Evolutionary conservation across 495 filamentous ascomycete genomes (phyloP).

Genomic region (Penicillium taxi): DNA sequence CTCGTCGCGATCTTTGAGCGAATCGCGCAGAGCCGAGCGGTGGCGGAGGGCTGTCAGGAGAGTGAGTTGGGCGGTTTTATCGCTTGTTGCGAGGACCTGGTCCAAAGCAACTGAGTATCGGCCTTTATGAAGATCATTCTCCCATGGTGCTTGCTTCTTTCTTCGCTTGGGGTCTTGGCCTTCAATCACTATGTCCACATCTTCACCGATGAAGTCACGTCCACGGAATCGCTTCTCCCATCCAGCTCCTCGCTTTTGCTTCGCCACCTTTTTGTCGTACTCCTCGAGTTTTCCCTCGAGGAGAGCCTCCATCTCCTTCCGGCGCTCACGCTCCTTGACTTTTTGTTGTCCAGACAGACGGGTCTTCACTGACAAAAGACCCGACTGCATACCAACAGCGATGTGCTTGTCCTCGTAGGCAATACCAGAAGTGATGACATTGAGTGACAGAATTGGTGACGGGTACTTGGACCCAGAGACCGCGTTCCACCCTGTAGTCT

Average conservation of each 20-base stretch:
- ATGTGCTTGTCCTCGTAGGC: conserved; percentile 77
- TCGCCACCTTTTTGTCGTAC: conserved; percentile 56
- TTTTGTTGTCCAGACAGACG: conserved; percentile 78
- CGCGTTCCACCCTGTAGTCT: conserved; percentile 85
- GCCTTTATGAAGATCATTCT: conserved; percentile 68
- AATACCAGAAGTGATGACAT: conserved; percentile 57
- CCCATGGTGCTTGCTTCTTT: conserved; percentile 66
- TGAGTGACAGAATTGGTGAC: conserved; percentile 75
- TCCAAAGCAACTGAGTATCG: conserved; percentile 73
- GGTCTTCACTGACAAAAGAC: conserved; percentile 79
- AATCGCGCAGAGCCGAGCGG: conserved; percentile 74
- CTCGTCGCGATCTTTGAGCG: conserved; percentile 78
- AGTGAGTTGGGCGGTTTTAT: conserved; percentile 59
- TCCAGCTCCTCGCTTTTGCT: conserved; percentile 56
- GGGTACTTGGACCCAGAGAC: conserved; percentile 89
- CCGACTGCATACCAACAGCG: conserved; percentile 88
- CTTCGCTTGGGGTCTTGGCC: conserved; percentile 51
- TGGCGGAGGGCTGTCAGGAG: conserved; percentile 77
- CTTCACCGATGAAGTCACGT: conserved; percentile 77
- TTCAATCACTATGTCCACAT: conserved; percentile 78
- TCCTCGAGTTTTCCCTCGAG: conserved; percentile 68
- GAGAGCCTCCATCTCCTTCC: conserved; percentile 79
- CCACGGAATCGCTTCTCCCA: conserved; percentile 64
- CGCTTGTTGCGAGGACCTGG: conserved; percentile 52
- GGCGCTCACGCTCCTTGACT: conserved; percentile 63